Base-by-base conservation (phyloP, 208 protist genomes). In the Porcisia hertigi region DNA sequence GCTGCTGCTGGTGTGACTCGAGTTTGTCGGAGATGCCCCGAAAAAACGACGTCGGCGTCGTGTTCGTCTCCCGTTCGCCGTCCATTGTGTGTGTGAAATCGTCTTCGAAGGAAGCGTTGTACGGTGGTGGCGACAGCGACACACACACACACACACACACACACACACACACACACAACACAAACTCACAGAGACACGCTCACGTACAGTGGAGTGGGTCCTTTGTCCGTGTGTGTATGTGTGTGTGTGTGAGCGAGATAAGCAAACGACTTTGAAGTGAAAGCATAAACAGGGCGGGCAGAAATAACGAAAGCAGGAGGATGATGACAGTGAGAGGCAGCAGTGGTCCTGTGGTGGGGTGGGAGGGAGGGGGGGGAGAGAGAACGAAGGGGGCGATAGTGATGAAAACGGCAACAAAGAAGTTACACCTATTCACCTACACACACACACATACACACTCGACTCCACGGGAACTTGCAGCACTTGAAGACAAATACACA, bases 11-110 rank as follows among this genome's bases (percentile, higher is more conserved):
- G 45, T 73, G 77, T 43, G 82, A 77, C 60, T 88, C 77, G 59
- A 92, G 71, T 62, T 80, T 82, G 25, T 80, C 80, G 34, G 88
- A 92, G 53, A 92, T 79, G 54, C 76, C 80, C n/a, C 80, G 77
- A 60, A 92, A 92, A 64, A 90, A 90, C 25, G 88, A 84, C 55
- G 81, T 77, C 9, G 76, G 83, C 18, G 79, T 74, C 43, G 66
- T 69, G 41, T 77, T 81, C 7, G 77, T 81, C 39, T 81, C 77
- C 36, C 73, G 77, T 20, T 81, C 77, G n/a, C 77, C 73, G 73
- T 82, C 72, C 73, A 77, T 82, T 58, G 20, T 76, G 36, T 18
- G 16, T 20, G 9, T 49, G 63, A 25, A 49, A 1, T 9, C 41
- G 36, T 34, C 34, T 20, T 36, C 30, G 18, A 55, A 12, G 39